phyloP scores from a whole-genome alignment of 352 stramenopile genomes.

The Pythium angustatum region DNA sequence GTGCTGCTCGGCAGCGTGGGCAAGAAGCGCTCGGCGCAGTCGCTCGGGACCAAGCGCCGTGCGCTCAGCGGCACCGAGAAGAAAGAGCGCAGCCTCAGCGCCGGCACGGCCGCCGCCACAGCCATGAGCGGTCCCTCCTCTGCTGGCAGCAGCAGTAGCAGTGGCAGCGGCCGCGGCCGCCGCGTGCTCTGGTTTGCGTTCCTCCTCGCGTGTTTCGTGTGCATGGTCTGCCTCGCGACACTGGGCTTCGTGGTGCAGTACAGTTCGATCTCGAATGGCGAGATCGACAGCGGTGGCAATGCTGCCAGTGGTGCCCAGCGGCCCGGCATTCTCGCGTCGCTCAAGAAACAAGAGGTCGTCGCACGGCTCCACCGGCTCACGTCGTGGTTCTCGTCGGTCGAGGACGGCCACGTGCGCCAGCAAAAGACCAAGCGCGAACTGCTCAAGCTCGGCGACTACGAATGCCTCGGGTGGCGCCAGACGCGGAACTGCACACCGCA shows the following conservation, averaged over 20 bases:
- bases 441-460: constrained; percentile 16
- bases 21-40: constrained; percentile 17
- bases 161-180: neutral
- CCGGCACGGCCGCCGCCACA: constrained; percentile 2
- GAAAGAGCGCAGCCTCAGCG: constrained; percentile 18
- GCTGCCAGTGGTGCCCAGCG: constrained; percentile 16
- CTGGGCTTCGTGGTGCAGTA: constrained; percentile 52
- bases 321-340: constrained; percentile 7
- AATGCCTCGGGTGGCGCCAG: constrained; percentile 57
- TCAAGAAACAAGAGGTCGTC: constrained; percentile 10
- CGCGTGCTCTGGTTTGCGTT: constrained; percentile 34
- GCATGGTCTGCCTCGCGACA: constrained; percentile 52
- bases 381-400: constrained; percentile 20
- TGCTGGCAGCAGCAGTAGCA: no score
- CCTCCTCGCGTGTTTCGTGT: constrained; percentile 43
- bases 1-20: constrained; percentile 4
- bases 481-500: constrained; percentile 46
- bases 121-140: neutral
- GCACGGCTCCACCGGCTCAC: constrained; percentile 13
- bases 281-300: constrained; percentile 30
- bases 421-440: constrained; percentile 20
- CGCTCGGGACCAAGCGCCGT: neutral
- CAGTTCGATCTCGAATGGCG: constrained; percentile 44
- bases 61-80: neutral
- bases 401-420: constrained; percentile 10